Percentiles rank a stretch among this genome's conserved stretches.
Evolutionary conservation across 148 eudicot species (phyloP).

Genomic region (Rhododendron ovatum): DNA sequence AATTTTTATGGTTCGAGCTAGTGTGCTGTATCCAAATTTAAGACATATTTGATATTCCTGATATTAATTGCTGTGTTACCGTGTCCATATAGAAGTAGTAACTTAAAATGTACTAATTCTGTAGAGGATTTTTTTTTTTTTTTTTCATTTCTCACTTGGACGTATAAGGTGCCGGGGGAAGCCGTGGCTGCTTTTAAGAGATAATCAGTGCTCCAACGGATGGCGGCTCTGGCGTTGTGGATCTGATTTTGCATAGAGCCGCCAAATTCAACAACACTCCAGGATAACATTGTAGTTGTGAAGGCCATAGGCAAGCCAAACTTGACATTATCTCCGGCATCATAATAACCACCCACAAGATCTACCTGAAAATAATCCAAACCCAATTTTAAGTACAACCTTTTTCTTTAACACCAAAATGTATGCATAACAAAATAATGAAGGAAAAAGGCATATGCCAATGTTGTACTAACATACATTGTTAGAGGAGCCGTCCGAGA

Average conservation of each 20-base stretch:
- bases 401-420: background rate
- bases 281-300: conserved; percentile 67
- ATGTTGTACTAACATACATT: conserved; percentile 20
- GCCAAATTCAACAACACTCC: conserved; percentile 83
- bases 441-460: background rate
- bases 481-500: conserved; percentile 59
- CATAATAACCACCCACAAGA: conserved; percentile 87
- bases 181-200: conserved; percentile 80
- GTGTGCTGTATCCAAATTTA: background rate
- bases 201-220: conserved; percentile 83
- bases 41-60: background rate
- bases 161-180: conserved; percentile 64
- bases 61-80: background rate
- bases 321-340: conserved; percentile 90
- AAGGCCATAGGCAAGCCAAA: conserved; percentile 96
- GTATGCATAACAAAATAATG: background rate
- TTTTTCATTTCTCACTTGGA: conserved; percentile 41
- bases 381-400: background rate
- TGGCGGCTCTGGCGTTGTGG: conserved; percentile 49
- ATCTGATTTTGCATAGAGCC: conserved; percentile 57
- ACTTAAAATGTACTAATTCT: background rate
- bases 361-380: conserved; percentile 42
- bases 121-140: background rate
- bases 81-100: background rate
- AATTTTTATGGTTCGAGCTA: background rate